Base-by-base conservation (phyloP, 2,329 filamentous ascomycete genomes). In the Botrytis squamosa region DNA sequence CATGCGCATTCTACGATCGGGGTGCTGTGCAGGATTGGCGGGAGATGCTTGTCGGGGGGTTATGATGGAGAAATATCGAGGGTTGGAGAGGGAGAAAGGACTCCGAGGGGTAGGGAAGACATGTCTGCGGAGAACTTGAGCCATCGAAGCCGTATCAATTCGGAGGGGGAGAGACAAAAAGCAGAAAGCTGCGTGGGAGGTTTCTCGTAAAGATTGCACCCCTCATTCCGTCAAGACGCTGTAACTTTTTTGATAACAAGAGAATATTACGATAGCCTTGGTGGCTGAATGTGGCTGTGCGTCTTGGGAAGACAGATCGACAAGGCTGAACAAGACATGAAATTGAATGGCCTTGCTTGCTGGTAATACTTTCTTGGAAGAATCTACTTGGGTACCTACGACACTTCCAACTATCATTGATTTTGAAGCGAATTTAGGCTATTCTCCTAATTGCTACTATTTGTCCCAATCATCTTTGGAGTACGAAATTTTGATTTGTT, bases 61-160 rank as follows among this genome's bases (percentile, higher is more conserved):
- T 38, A 74, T 68, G 33, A 75, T 74, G 36, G 77, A 79, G 75
- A 80, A 79, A 46, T 75, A 76, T 77, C 77, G 74, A 72, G 75
- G 71, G 42, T 71, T 63, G 59, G 70, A 60, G 36, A 73, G 57
- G 38, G 69, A 70, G 52, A 73, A 72, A 38, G 72, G 46, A 25
- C 74, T 71, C 20, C 74, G 71, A 40, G 66, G 42, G 36, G 71
- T 73, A 20, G 69, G 29, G 40, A 76, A 73, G 63, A 80, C 52
- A n/a, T 79, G 77, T 63, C 77, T 76, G 18, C 75, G 77, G 55
- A 81, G 74, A 52, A 73, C 68, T 44, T 77, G 75, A 52, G 78
- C 77, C 79, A 80, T 79, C 62, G 65, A 20, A 60, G 38, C 25
- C 29, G 52, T 42, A 49, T 60, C 49, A 65, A 40, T 71, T 25